Conservation (phyloP, 2,329 filamentous ascomycete species). For the Rhinocladiella mackenziei region DNA sequence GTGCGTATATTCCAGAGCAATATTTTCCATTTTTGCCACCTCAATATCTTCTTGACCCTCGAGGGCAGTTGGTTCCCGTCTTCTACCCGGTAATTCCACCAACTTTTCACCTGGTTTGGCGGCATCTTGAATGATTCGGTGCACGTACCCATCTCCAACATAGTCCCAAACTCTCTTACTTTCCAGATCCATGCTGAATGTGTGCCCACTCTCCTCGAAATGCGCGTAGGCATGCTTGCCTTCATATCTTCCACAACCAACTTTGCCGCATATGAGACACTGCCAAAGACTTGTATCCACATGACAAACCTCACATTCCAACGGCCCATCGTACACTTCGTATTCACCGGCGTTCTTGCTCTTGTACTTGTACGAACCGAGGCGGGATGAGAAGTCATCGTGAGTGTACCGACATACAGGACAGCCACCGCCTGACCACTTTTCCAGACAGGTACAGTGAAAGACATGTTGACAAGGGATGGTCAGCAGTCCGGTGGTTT, state of each 20-base stretch:
- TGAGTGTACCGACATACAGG: slow-evolving; percentile 91
- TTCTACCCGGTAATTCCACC: slow-evolving; percentile 63
- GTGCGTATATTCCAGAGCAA: slow-evolving; percentile 91
- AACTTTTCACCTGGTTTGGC: slow-evolving; percentile 72
- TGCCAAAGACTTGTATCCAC: slow-evolving; percentile 85
- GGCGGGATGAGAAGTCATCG: slow-evolving; percentile 46
- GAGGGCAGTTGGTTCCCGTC: slow-evolving; percentile 50
- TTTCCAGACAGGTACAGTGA: slow-evolving; percentile 91
- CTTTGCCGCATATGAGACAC: slow-evolving; percentile 85
- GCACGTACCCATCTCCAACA: slow-evolving; percentile 89
- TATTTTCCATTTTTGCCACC: slow-evolving; percentile 64
- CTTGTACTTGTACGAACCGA: slow-evolving; percentile 24
- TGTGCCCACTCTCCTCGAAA: slow-evolving; percentile 84
- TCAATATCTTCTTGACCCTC: slow-evolving; percentile 29
- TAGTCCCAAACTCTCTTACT: slow-evolving; percentile 99
- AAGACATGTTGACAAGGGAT: slow-evolving; percentile 98
- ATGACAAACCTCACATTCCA: slow-evolving; percentile 74
- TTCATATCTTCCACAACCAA: slow-evolving; percentile 93
- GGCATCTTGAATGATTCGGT: slow-evolving; percentile 79
- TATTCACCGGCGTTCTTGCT: slow-evolving; percentile 36
- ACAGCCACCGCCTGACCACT: slow-evolving; percentile 91
- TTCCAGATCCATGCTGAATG: slow-evolving; percentile 85
- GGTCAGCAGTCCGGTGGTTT: slow-evolving; percentile 89
- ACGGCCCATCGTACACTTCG: slow-evolving; percentile 52
- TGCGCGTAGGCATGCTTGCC: slow-evolving; percentile 89